phyloP scores from a whole-genome alignment of 257 asterid species.

The Nicotiana attenuata region DNA sequence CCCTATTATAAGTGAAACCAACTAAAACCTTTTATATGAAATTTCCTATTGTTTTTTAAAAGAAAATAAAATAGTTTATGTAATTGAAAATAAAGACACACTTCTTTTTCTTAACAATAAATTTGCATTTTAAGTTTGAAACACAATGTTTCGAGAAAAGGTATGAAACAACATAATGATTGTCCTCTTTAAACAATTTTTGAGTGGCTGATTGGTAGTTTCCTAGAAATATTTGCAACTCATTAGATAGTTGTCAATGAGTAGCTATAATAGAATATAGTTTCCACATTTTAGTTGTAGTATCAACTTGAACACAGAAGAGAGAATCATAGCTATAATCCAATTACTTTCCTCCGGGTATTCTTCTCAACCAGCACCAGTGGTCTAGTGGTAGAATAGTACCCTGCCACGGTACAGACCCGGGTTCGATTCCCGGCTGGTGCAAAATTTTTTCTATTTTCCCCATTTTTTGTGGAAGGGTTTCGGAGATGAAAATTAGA shows the following conservation, averaged over 20 bases:
- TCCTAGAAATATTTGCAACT: neutral
- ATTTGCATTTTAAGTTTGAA: neutral
- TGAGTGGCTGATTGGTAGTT: neutral
- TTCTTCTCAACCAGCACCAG: slow-evolving; percentile 36
- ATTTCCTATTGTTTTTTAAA: neutral
- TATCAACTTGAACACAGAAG: no score
- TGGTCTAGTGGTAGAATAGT: slow-evolving; percentile 94
- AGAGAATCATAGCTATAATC: no score
- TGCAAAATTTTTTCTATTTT: slow-evolving; percentile 17
- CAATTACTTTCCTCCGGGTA: neutral
- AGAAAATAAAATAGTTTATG: neutral
- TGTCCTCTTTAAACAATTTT: neutral
- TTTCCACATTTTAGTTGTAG: no score
- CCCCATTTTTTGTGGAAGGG: no score
- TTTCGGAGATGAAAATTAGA: no score
- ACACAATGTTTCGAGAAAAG: neutral
- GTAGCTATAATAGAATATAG: neutral
- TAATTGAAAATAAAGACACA: neutral
- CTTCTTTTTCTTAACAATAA: neutral
- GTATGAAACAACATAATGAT: neutral
- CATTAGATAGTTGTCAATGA: neutral
- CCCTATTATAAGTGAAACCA: neutral
- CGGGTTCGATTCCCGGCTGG: slow-evolving; percentile 90
- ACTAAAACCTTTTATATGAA: neutral
- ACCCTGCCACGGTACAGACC: slow-evolving; percentile 93